Evolutionary conservation across 2,329 filamentous ascomycete species (phyloP), one percentile per base, ranked within the genome.

Genomic region (Cladorrhinum sp.): DNA sequence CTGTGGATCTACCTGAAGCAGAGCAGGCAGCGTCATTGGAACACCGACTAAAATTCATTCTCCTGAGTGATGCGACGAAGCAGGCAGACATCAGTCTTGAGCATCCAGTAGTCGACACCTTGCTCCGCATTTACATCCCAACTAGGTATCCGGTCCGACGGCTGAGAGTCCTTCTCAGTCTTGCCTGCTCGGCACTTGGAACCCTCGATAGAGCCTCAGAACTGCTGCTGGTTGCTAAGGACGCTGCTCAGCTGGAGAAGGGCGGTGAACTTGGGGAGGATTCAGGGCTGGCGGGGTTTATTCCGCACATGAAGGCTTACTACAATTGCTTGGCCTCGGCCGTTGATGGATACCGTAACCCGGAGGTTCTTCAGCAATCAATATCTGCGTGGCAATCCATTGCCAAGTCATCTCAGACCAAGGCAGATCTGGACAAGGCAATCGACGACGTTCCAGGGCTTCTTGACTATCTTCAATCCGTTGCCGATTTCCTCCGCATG

Each of bases 1-100:
- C 80, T 1, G 79, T 79, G 58, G 76, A 81, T 49, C 70, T 87
- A 6, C 73, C 78, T 0, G 83, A 80, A 50, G 64, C 71, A 5
- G 82, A 83, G 71, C 82, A 81, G 61, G 80, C 79, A 8, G 82
- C 84, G 2, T 81, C 85, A 1, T 74, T 89, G 18, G 85, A 89
- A 64, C 82, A 88, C 66, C 76, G 86, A 27, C 71, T 89, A 49
- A 77, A 83, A 54, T 77, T 83, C 45, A 77, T 79, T 50, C 70
- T 77, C 20, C 72, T 76, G 3, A 69, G 73, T 12, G 68, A 74
- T 7, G 67, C 70, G 2, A 72, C 71, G 6, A 71, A 69, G 4
- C 62, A 66, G 23, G 68, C 72, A 25, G 74, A 72, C 2, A 69
- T 77, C 23, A 75, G 74, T 8, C 70, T 81, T 16, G 74, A 78